A percentile compares a stretch with the other conserved stretches of the same genome.
These are phyloP conservation scores for Linnemannia hyalina DNA, from an alignment of 192 early-diverging fungal genomes.

Conservation along the genomic window DNA sequence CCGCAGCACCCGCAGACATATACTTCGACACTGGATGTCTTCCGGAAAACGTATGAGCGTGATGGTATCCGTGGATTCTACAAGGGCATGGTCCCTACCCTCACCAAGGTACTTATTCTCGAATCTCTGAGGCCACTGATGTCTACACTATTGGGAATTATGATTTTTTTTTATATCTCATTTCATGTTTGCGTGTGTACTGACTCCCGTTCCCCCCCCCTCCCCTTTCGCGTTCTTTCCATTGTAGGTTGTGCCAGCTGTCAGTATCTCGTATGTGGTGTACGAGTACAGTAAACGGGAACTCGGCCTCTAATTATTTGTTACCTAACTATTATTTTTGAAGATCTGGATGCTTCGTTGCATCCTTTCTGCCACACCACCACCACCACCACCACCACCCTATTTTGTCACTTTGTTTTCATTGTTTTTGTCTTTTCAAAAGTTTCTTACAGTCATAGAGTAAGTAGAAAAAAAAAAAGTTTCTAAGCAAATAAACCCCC, in stretches of 20 bases:
- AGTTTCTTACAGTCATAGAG: background rate
- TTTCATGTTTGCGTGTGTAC: background rate
- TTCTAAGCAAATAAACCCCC: background rate
- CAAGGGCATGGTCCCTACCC: slow-evolving; percentile 78
- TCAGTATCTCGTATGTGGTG: slow-evolving; percentile 79
- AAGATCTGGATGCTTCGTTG: background rate
- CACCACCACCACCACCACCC: too few relatives aligned
- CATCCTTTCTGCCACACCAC: background rate
- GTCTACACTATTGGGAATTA: background rate
- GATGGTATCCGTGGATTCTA: slow-evolving; percentile 82
- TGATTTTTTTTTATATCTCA: background rate
- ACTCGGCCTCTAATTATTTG: slow-evolving; percentile 28
- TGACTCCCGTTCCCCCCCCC: background rate
- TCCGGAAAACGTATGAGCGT: slow-evolving; percentile 68
- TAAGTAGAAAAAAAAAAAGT: slow-evolving; percentile 3
- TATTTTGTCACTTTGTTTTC: background rate
- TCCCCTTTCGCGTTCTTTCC: background rate
- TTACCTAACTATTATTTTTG: background rate
- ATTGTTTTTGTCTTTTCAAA: slow-evolving; percentile 8
- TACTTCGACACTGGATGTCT: slow-evolving; percentile 71
- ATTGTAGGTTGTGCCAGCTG: slow-evolving; percentile 75
- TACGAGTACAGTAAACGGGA: slow-evolving; percentile 69
- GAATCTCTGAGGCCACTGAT: background rate
- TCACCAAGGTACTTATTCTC: slow-evolving; percentile 70
- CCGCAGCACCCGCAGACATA: slow-evolving; percentile 79